These are phyloP conservation scores for Prunus fruticosa DNA, from an alignment of 306 rosid genomes.

Conservation along the genomic window DNA sequence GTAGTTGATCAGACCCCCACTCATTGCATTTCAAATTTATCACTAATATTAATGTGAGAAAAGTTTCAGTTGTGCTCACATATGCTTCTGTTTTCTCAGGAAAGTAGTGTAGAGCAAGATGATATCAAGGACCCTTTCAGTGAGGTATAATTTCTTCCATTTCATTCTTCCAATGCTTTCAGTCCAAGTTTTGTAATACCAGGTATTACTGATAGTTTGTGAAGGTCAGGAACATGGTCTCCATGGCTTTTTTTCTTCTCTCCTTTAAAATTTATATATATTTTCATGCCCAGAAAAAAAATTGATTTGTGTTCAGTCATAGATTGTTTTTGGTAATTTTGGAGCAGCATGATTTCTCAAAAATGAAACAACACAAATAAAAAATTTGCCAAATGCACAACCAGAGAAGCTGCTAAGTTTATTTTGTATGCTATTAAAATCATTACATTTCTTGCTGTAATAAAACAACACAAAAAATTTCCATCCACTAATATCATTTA, in stretches of 20 bases:
- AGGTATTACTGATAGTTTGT: not conserved
- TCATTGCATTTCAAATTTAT: not conserved
- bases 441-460: not conserved
- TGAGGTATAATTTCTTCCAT: constrained; percentile 54
- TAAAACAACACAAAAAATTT: not conserved
- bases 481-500: constrained; percentile 10
- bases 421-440: not conserved
- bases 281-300: not conserved
- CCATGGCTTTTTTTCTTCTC: too few relatives aligned
- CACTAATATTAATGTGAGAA: constrained; percentile 6
- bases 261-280: too few relatives aligned
- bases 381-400: not conserved
- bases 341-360: not conserved
- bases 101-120: constrained; percentile 88
- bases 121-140: constrained; percentile 93
- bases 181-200: not conserved
- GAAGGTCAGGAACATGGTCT: not conserved
- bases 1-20: not conserved
- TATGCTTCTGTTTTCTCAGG: constrained; percentile 50
- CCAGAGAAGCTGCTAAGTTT: not conserved
- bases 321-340: not conserved
- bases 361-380: not conserved
- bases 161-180: not conserved
- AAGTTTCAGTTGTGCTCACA: constrained; percentile 20
- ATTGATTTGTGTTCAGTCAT: not conserved